Conservation (phyloP, 192 early-diverging fungal genomes). For the Umbelopsis vinacea region DNA sequence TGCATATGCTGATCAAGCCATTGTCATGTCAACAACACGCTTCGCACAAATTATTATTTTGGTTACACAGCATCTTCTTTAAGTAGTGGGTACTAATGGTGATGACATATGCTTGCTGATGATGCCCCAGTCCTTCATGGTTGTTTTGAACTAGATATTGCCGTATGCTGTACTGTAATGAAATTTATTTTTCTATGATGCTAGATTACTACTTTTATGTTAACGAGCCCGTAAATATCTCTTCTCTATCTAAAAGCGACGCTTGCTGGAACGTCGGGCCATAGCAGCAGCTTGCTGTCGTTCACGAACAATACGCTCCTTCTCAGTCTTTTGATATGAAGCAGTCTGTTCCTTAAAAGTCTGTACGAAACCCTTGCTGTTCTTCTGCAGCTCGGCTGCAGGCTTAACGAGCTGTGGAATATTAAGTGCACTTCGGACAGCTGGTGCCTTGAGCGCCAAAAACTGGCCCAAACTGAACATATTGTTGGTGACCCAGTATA, state of each 20-base stretch:
- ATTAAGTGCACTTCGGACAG: conserved; percentile 58
- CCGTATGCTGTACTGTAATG: neutral
- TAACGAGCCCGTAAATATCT: no score
- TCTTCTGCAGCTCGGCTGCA: conserved; percentile 45
- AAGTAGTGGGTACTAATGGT: no score
- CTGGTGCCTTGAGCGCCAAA: conserved; percentile 59
- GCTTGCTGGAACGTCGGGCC: conserved; percentile 40
- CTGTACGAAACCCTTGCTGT: conserved; percentile 48
- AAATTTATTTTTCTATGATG: conserved; percentile 8
- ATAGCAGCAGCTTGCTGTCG: conserved; percentile 42
- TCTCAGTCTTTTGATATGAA: conserved; percentile 34
- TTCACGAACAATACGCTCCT: conserved; percentile 41
- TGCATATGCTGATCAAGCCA: neutral
- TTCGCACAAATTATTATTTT: neutral
- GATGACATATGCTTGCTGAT: no score
- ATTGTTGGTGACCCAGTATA: conserved; percentile 87
- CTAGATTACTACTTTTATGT: neutral
- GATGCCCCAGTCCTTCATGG: neutral
- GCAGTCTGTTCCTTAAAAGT: conserved; percentile 47
- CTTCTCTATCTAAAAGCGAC: conserved; percentile 36
- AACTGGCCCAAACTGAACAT: conserved; percentile 73
- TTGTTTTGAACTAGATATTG: neutral
- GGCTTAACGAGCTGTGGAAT: conserved; percentile 61
- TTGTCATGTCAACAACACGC: neutral
- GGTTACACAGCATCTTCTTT: conserved; percentile 6